Percentiles rank a stretch among this genome's conserved stretches.
Conservation (phyloP, 1,139 yeast species). For the Saccharomyces pastorianus region DNA sequence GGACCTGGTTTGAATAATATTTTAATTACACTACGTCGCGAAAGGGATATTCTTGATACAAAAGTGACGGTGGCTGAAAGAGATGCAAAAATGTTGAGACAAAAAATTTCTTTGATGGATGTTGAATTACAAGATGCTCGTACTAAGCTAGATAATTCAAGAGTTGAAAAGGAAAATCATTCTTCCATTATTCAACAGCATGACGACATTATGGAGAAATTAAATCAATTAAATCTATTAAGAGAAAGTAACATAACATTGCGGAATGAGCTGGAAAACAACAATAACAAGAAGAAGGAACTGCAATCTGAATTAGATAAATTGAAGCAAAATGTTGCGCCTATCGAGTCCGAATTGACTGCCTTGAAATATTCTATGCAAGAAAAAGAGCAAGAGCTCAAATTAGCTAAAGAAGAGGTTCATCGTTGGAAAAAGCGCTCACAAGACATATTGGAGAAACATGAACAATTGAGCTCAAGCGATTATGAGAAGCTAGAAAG, state of each 20-base stretch:
- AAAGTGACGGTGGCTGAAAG: constrained; percentile 40
- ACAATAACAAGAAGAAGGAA: constrained; percentile 21
- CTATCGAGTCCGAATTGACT: constrained; percentile 18
- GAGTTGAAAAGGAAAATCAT: constrained; percentile 15
- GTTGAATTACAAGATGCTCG: constrained; percentile 10
- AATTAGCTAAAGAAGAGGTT: constrained; percentile 37
- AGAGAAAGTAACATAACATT: constrained; percentile 71
- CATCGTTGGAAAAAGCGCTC: constrained; percentile 48
- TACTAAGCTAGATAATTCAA: constrained; percentile 4
- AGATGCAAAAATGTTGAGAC: constrained; percentile 31
- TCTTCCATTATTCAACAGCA: constrained; percentile 42
- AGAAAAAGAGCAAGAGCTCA: constrained; percentile 39
- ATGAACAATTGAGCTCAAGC: constrained; percentile 43
- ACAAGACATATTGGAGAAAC: constrained; percentile 42
- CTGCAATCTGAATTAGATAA: constrained; percentile 33
- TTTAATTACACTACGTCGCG: constrained; percentile 58
- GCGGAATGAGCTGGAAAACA: constrained; percentile 44
- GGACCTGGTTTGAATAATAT: constrained; percentile 34
- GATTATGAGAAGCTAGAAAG: constrained; percentile 36
- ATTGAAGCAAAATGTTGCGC: constrained; percentile 26
- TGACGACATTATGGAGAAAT: constrained; percentile 46
- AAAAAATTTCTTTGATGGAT: constrained; percentile 37
- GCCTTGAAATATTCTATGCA: constrained; percentile 35
- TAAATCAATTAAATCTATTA: constrained; percentile 60
- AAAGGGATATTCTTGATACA: constrained; percentile 63